Conservation (phyloP, 1,139 yeast genomes). For the Yamadazyma pseudoaaseri region DNA sequence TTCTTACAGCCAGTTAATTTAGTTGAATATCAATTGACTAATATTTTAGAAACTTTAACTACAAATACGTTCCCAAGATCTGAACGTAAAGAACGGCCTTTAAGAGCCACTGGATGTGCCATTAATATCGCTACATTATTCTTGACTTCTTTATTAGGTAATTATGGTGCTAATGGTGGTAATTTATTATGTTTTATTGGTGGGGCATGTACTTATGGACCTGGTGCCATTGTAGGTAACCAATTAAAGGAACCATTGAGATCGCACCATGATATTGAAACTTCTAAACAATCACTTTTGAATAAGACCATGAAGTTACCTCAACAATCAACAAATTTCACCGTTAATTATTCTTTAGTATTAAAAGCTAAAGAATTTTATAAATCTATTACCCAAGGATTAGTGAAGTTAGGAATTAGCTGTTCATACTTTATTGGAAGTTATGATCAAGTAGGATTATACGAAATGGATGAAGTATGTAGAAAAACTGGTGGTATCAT, state of each 20-base stretch:
- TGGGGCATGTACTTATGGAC: constrained; percentile 60
- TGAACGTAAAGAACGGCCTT: constrained; percentile 46
- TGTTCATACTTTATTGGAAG: constrained; percentile 61
- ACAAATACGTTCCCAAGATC: constrained; percentile 54
- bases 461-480: constrained; percentile 61
- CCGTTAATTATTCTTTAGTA: constrained; percentile 30
- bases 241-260: constrained; percentile 53
- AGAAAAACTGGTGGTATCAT: constrained; percentile 61
- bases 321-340: constrained; percentile 22
- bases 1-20: constrained; percentile 48
- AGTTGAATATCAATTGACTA: constrained; percentile 57
- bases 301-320: constrained; percentile 24
- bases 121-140: constrained; percentile 58
- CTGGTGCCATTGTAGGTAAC: constrained; percentile 51
- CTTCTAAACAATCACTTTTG: constrained; percentile 29
- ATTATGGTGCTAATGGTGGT: constrained; percentile 49
- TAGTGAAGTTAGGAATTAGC: constrained; percentile 47
- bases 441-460: constrained; percentile 66
- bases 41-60: constrained; percentile 51
- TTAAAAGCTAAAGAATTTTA: constrained; percentile 42
- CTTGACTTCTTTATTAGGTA: constrained; percentile 43
- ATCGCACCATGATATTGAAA: constrained; percentile 57
- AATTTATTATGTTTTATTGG: constrained; percentile 59
- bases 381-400: constrained; percentile 38
- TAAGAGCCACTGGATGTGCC: constrained; percentile 67